Conservation (phyloP, 2,329 filamentous ascomycete genomes). For the Purpureocillium lavendulum region DNA sequence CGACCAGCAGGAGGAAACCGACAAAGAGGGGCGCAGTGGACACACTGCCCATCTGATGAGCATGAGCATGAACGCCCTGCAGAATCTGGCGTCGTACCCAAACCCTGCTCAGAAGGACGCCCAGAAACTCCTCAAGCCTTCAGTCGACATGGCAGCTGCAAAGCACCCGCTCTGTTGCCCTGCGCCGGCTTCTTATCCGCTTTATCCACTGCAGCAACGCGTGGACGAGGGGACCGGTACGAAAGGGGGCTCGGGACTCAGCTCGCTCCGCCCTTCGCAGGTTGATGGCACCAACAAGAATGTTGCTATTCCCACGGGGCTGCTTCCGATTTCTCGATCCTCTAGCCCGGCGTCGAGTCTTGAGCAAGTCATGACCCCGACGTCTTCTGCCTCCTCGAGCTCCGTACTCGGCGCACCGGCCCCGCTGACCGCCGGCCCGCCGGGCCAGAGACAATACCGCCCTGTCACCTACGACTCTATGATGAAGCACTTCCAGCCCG, state of each 20-base stretch:
- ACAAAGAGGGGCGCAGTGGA: slow-evolving; percentile 20
- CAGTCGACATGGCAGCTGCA: too few species aligned
- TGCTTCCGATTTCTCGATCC: slow-evolving; percentile 2
- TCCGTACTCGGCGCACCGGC: slow-evolving; percentile 33
- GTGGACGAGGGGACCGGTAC: too few species aligned
- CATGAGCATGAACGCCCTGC: slow-evolving; percentile 38
- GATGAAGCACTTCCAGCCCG: slow-evolving; percentile 21
- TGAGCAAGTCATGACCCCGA: background rate
- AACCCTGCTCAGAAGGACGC: slow-evolving; percentile 46
- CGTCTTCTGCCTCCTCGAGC: slow-evolving; percentile 3
- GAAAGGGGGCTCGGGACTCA: too few species aligned
- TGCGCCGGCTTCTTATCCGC: too few species aligned
- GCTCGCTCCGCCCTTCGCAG: slow-evolving; percentile 6
- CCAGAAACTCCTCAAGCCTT: slow-evolving; percentile 21
- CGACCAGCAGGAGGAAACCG: slow-evolving; percentile 19
- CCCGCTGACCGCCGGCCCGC: slow-evolving; percentile 46
- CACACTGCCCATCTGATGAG: slow-evolving; percentile 20
- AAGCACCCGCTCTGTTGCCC: slow-evolving; percentile 21
- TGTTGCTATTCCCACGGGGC: background rate
- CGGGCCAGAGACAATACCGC: slow-evolving; percentile 41
- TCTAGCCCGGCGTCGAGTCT: background rate
- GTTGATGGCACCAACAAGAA: slow-evolving; percentile 2
- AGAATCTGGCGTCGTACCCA: slow-evolving; percentile 46
- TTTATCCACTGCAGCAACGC: too few species aligned
- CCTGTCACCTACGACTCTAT: slow-evolving; percentile 33